Evolutionary conservation across 2,329 filamentous ascomycete genomes (phyloP), one percentile per base, ranked within the genome.

Genomic region (Fusarium keratoplasticum): DNA sequence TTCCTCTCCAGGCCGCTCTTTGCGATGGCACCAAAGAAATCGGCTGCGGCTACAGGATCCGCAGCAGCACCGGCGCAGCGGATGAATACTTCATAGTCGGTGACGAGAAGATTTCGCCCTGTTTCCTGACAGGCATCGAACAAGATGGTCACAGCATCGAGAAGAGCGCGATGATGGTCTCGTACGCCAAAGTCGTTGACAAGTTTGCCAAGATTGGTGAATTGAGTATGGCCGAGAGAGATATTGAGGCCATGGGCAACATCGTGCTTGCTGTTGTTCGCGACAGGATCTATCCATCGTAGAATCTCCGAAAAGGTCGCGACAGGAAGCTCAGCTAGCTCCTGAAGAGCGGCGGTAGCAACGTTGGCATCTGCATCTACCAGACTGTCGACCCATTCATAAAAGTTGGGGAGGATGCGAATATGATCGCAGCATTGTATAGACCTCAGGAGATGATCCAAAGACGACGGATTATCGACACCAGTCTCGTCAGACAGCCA

Each of bases 251-350:
- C 83, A 38, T 86, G 78, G 13, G 83, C 82, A 5, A 85, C 79
- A 78, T 92, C 91, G 22, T 89, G 79, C 14, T 87, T 81, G 22
- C 82, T 79, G 20, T 90, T 81, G 25, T 81, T 54, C 1, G 47
- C 77, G 6, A 88, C 76, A 0, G 93, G 92, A 66, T 93, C 90
- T 10, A 95, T 81, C 6, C 87, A 85, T 36, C 87, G 86, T 33
- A 95, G 80, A 11, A 93, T 87, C 71, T 93, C 90, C 2, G 90
- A 89, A 77, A 95, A 91, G 1, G 87, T 87, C 1, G 87, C 83
- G 2, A 85, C 80, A 0, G 91, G 86, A 25, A 95, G 78, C 0
- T 70, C 60, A 16, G 72, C 72, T 7, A 86, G 73, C 52, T 83
- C 78, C 8, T 80, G 69, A 9, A 81, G 76, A 18, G 82, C 77